Evolutionary conservation across 169 alveolate species (phyloP), one percentile per base, ranked within the genome.

Genomic region (Eimeria acervulina): DNA sequence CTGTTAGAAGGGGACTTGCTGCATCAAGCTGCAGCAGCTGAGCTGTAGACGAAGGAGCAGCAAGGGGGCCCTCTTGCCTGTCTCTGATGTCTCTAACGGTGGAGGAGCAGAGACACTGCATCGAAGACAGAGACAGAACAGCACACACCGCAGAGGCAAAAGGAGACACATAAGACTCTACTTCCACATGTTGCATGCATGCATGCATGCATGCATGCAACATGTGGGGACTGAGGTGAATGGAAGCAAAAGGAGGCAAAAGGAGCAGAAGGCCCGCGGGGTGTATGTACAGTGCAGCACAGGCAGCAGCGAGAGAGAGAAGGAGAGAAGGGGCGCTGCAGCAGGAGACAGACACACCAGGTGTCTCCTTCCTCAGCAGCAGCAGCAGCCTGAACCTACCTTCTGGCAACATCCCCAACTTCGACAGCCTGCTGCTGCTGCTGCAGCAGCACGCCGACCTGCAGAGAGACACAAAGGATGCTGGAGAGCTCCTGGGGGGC

Each of bases 11-110:
- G 26, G 91, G 91, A 52, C 91, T 83, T 21, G 40, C 44, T 26
- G 91, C 66, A 66, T 83, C 91, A 36, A 83, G 72, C 91, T 83
- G 91, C 74, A 83, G 91, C 91, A 83, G 74, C 72, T 83, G 91
- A 15, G 91, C 91, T n/a, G 91, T 83, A 66, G 74, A 83, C 26
- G 91, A 83, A 51, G 91, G 91, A 31, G 38, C 74, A 8, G 17
- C 40, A 15, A 31, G 28, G 47, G 72, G 31, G 70, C 70, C 31
- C 26, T 47, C 91, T 26, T 7, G n/a, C 31, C n/a, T 33, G 68
- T 51, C 59, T 59, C 68, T 59, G 0, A 12, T 47, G 55, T 80
- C 40, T 31, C 74, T 26, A 13, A 6, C 47, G 28, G 91, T 13
- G 6, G 66, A 1, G 23, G 31, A 6, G 72, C 74, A 83, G 47